These are phyloP conservation scores for Peniophora sp. DNA, from an alignment of 1,284 basidiomycete species.

Conservation along the genomic window DNA sequence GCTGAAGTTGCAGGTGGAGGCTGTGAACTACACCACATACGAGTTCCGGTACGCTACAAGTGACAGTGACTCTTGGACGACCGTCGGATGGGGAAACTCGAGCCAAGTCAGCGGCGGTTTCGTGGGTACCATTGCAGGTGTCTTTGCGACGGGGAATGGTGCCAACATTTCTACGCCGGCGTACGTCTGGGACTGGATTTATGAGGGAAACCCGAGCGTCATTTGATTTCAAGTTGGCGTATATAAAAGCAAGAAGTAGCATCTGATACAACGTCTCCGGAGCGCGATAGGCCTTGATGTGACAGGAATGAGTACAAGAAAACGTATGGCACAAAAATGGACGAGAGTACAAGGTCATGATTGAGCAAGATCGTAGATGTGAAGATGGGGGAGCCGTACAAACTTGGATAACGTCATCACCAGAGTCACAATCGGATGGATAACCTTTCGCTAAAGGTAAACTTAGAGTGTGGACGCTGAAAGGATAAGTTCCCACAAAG, in stretches of 20 bases:
- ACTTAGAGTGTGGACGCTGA: too few relatives aligned
- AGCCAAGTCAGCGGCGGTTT: slow-evolving; percentile 8
- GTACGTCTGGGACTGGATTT: slow-evolving; percentile 4
- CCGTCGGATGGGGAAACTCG: slow-evolving; percentile 5
- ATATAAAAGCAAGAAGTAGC: slow-evolving; percentile 2
- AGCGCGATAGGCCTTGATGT: too few relatives aligned
- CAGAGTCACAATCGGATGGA: too few relatives aligned
- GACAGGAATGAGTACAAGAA: too few relatives aligned
- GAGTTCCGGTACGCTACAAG: slow-evolving; percentile 2
- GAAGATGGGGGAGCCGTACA: too few relatives aligned
- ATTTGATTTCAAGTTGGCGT: background rate
- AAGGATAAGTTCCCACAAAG: too few relatives aligned
- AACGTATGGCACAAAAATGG: too few relatives aligned
- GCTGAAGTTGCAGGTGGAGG: slow-evolving; percentile 2
- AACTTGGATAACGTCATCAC: too few relatives aligned
- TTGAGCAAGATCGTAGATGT: too few relatives aligned
- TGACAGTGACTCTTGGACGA: background rate
- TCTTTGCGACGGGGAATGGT: slow-evolving; percentile 7
- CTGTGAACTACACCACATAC: slow-evolving; percentile 6
- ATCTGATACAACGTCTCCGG: too few relatives aligned
- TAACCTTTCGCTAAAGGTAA: too few relatives aligned
- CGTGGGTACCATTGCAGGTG: slow-evolving; percentile 4
- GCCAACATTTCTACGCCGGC: background rate
- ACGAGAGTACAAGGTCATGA: too few relatives aligned
- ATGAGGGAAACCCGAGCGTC: slow-evolving; percentile 3